phyloP scores from a whole-genome alignment of 106 monocot genomes.

The Allium sativum region DNA sequence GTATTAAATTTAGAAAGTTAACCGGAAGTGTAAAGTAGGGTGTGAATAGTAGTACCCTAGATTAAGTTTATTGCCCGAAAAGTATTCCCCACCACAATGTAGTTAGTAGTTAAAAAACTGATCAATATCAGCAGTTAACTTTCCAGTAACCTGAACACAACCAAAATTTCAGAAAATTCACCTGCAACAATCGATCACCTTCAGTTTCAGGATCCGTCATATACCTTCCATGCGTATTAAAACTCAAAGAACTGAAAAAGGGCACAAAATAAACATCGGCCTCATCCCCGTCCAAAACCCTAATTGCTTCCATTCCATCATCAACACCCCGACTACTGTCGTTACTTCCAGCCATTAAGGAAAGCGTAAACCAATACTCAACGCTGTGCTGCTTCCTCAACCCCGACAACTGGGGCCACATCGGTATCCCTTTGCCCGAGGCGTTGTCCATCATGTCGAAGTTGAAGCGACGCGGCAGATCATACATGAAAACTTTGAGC shows the following conservation, averaged over 20 bases:
- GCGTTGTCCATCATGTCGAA: constrained; percentile 44
- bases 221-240: constrained; percentile 78
- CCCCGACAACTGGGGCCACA: constrained; percentile 49
- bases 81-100: too few relatives aligned
- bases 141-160: too few relatives aligned
- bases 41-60: too few relatives aligned
- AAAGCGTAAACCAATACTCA: constrained; percentile 97
- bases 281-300: constrained; percentile 43
- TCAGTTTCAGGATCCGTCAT: constrained; percentile 97
- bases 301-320: constrained; percentile 51
- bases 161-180: neutral
- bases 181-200: constrained; percentile 83
- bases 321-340: constrained; percentile 7
- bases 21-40: too few relatives aligned
- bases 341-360: constrained; percentile 21
- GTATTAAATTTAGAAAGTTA: too few relatives aligned
- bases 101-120: too few relatives aligned
- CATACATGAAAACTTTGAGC: constrained; percentile 82
- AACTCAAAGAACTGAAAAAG: constrained; percentile 96
- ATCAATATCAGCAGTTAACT: too few relatives aligned
- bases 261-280: constrained; percentile 94
- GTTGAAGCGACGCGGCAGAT: constrained; percentile 82
- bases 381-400: constrained; percentile 91
- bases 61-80: too few relatives aligned
- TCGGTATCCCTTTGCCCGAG: constrained; percentile 26